phyloP scores from a whole-genome alignment of 2,329 filamentous ascomycete species.

The Microdochium nivale region DNA sequence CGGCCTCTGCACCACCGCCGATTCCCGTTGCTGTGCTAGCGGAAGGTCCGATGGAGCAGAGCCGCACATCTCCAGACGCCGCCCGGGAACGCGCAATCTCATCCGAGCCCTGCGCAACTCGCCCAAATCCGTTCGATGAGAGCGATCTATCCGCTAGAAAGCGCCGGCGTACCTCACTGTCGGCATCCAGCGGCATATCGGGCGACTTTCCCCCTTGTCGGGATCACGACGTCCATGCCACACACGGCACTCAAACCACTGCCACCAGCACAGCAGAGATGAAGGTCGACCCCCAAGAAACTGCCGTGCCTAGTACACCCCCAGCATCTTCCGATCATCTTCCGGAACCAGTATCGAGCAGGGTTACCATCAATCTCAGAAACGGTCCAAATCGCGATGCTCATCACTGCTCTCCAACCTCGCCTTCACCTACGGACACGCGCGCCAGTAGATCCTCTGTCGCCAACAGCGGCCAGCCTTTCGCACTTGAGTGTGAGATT shows the following conservation, averaged over 20 bases:
- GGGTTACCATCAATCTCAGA: conserved; percentile 53
- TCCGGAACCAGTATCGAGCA: conserved; percentile 41
- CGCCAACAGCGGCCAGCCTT: neutral
- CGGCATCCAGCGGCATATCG: conserved; percentile 45
- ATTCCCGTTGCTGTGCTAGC: neutral
- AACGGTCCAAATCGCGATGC: conserved; percentile 31
- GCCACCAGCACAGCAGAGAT: conserved; percentile 13
- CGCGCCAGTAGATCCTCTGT: neutral
- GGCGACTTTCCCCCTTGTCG: conserved; percentile 30
- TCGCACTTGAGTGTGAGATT: neutral
- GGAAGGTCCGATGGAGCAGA: conserved; percentile 34
- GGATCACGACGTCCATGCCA: conserved; percentile 18
- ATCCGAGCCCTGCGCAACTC: conserved; percentile 53
- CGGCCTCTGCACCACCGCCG: neutral
- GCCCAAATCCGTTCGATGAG: conserved; percentile 58
- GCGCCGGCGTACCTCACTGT: conserved; percentile 51
- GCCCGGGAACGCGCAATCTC: conserved; percentile 51
- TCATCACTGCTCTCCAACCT: conserved; percentile 33
- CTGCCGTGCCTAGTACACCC: conserved; percentile 32
- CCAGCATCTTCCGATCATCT: conserved; percentile 21
- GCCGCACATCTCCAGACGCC: neutral
- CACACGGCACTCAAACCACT: conserved; percentile 16
- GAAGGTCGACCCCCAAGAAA: conserved; percentile 30
- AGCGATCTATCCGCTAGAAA: conserved; percentile 47
- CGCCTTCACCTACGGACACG: conserved; percentile 22